A percentile compares a stretch with the other conserved stretches of the same genome.
Evolutionary conservation across 345 rosid species (phyloP).

Genomic region (Cardamine occulta): DNA sequence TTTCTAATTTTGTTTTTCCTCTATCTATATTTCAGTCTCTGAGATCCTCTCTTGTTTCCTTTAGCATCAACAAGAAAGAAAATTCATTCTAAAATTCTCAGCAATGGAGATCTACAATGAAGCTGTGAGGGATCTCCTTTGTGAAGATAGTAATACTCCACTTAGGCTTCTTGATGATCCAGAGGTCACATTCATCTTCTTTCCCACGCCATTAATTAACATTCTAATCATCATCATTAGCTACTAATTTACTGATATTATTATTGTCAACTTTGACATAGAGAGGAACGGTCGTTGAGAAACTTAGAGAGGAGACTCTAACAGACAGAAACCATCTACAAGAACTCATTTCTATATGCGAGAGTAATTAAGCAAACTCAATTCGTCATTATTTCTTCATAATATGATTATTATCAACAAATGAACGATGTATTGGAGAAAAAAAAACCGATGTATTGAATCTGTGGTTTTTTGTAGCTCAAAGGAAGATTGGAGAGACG

Average conservation of each 20-base stretch:
- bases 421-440: too few species aligned
- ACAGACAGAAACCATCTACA: constrained; percentile 60
- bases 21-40: background rate
- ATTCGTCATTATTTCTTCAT: background rate
- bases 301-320: constrained; percentile 67
- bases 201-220: background rate
- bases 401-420: background rate
- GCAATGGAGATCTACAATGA: constrained; percentile 95
- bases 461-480: constrained; percentile 54
- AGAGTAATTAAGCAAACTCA: constrained; percentile 48
- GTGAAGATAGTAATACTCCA: constrained; percentile 57
- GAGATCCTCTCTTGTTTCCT: constrained; percentile 15
- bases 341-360: constrained; percentile 77
- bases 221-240: constrained; percentile 18
- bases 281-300: constrained; percentile 94
- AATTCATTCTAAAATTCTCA: constrained; percentile 73
- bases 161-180: constrained; percentile 91
- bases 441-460: background rate
- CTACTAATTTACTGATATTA: constrained; percentile 4
- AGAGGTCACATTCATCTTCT: constrained; percentile 55
- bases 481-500: constrained; percentile 89
- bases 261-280: constrained; percentile 41
- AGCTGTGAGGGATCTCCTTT: constrained; percentile 86
- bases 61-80: constrained; percentile 66
- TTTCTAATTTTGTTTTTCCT: background rate